Conservation (phyloP, 345 rosid genomes). For the Corchorus olitorius region DNA sequence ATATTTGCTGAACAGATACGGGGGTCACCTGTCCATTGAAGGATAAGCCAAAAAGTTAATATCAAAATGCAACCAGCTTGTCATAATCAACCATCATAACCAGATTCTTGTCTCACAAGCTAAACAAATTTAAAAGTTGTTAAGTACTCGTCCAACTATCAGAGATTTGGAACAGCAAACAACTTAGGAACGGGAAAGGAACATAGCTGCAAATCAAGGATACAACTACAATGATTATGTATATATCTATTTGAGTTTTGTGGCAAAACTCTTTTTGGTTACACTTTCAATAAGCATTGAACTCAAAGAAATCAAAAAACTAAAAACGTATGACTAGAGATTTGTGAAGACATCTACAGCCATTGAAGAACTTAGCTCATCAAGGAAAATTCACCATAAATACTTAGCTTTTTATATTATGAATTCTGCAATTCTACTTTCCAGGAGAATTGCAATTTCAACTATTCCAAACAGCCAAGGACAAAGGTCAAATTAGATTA, state of each 20-base stretch:
- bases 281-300: constrained; percentile 8
- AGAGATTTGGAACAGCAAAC: neutral
- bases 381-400: neutral
- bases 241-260: neutral
- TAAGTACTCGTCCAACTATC: neutral
- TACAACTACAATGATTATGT: neutral
- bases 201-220: neutral
- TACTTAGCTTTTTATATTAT: neutral
- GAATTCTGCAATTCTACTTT: neutral
- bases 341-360: neutral
- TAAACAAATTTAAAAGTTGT: neutral
- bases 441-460: neutral
- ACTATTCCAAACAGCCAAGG: neutral
- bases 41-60: constrained; percentile 17
- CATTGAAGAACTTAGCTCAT: neutral
- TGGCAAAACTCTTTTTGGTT: neutral
- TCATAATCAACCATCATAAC: neutral
- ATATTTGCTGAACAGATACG: constrained; percentile 73
- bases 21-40: constrained; percentile 71
- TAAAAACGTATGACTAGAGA: neutral
- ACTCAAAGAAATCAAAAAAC: constrained; percentile 8
- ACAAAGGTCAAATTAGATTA: neutral
- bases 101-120: neutral
- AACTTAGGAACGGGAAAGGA: neutral
- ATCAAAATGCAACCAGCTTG: constrained; percentile 4